Conservation (phyloP, 352 stramenopile genomes). For the Globisporangium mamillatum region DNA sequence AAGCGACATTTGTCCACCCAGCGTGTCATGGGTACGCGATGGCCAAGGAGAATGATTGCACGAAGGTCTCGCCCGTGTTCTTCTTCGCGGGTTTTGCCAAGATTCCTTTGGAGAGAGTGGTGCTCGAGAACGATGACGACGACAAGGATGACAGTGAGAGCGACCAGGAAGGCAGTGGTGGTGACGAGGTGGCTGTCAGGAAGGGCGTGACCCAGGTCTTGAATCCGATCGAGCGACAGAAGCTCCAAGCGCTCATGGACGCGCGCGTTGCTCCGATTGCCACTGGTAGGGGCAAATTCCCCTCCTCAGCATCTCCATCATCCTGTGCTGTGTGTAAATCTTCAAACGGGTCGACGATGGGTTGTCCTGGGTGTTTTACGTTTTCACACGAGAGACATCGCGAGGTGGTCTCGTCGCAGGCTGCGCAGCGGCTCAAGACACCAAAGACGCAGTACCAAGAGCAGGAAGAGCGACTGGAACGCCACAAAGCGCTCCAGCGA, state of each 20-base stretch:
- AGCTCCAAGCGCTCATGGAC: slow-evolving; percentile 33
- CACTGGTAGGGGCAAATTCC: not conserved
- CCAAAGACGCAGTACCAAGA: slow-evolving; percentile 57
- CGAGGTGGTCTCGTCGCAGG: slow-evolving; percentile 29
- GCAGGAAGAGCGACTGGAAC: slow-evolving; percentile 28
- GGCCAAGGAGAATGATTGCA: slow-evolving; percentile 35
- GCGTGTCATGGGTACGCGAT: slow-evolving; percentile 55
- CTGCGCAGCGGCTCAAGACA: slow-evolving; percentile 47
- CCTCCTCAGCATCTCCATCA: not conserved
- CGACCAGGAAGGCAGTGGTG: slow-evolving; percentile 21
- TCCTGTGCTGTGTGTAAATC: slow-evolving; percentile 38
- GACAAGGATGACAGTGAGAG: slow-evolving; percentile 17
- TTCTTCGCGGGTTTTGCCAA: slow-evolving; percentile 61
- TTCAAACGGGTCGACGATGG: slow-evolving; percentile 17
- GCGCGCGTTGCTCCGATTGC: slow-evolving; percentile 20
- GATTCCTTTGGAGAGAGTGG: slow-evolving; percentile 46
- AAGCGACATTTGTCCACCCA: slow-evolving; percentile 47
- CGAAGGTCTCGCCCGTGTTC: slow-evolving; percentile 61
- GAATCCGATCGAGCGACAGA: slow-evolving; percentile 23
- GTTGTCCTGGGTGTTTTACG: slow-evolving; percentile 68
- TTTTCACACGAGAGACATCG: slow-evolving; percentile 44
- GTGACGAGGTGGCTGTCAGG: not conserved
- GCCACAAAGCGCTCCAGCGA: slow-evolving; percentile 45
- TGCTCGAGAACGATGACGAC: slow-evolving; percentile 39
- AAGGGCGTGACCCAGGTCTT: slow-evolving; percentile 19